Evolutionary conservation across 2,329 filamentous ascomycete genomes (phyloP).

Genomic region (Aspergillus latus): DNA sequence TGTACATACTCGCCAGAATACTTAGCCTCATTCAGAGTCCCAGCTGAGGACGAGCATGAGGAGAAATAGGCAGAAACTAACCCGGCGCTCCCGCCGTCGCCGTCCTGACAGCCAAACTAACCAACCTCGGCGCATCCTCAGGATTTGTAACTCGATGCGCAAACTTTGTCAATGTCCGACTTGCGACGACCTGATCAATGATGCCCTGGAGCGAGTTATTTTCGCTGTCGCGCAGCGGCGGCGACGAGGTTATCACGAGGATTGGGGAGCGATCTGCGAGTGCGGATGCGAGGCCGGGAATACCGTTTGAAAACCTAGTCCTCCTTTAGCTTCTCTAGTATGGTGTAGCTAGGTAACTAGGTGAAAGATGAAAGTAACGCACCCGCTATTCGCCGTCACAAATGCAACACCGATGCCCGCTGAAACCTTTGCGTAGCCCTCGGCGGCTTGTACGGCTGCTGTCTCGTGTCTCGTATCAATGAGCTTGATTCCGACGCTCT

Average conservation of each 20-base stretch:
- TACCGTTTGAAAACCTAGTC: constrained; percentile 46
- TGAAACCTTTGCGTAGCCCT: constrained; percentile 48
- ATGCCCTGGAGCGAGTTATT: constrained; percentile 50
- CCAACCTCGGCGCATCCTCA: constrained; percentile 48
- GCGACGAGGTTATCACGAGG: constrained; percentile 48
- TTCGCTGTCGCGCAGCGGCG: constrained; percentile 47
- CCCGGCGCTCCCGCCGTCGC: constrained; percentile 45
- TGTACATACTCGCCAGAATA: not conserved
- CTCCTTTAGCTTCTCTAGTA: not conserved
- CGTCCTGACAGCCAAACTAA: constrained; percentile 43
- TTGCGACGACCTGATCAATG: constrained; percentile 48
- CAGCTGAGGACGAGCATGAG: not conserved
- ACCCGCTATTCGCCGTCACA: constrained; percentile 52
- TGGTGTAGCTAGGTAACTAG: not conserved
- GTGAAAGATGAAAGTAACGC: constrained; percentile 12
- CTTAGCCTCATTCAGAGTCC: not conserved
- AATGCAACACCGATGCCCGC: constrained; percentile 49
- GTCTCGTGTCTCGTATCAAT: constrained; percentile 52
- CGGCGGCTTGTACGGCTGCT: constrained; percentile 49
- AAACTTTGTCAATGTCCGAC: constrained; percentile 48
- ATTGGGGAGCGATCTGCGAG: constrained; percentile 48
- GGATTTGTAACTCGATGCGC: constrained; percentile 46
- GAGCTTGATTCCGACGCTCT: constrained; percentile 42
- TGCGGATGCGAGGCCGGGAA: constrained; percentile 49
- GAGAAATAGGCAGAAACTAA: constrained; percentile 15